Conservation (phyloP, 1,284 basidiomycete species). For the Boletus semigastroideus region DNA sequence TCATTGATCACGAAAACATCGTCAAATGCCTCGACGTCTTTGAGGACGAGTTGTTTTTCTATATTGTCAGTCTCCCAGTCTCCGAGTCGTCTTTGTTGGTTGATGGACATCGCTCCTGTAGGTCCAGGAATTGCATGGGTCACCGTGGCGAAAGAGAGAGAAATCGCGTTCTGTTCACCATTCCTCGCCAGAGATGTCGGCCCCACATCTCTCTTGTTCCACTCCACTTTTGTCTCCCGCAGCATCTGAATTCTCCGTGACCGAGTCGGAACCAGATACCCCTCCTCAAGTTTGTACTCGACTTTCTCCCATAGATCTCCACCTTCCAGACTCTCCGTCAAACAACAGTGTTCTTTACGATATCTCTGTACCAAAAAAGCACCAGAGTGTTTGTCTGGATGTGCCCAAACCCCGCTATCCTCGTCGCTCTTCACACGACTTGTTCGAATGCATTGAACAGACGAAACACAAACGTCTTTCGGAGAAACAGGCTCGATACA, state of each 20-base stretch:
- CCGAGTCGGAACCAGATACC: conserved; percentile 42
- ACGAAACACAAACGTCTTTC: conserved; percentile 73
- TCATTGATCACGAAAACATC: conserved; percentile 77
- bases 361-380: conserved; percentile 11
- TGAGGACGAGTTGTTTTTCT: conserved; percentile 83
- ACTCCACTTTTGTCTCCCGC: conserved; percentile 61
- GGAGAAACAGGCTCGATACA: conserved; percentile 77
- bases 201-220: conserved; percentile 39
- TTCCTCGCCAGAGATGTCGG: conserved; percentile 27
- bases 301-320: conserved; percentile 24
- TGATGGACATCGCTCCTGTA: conserved; percentile 31
- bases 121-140: conserved; percentile 92
- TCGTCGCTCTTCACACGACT: conserved; percentile 81
- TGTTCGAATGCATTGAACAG: conserved; percentile 94
- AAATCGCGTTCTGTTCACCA: conserved; percentile 14
- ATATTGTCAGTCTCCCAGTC: conserved; percentile 59
- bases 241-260: conserved; percentile 46
- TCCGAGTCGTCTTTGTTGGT: neutral
- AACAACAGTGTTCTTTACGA: conserved; percentile 7
- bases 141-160: conserved; percentile 67
- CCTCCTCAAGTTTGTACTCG: conserved; percentile 38
- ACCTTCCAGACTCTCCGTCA: conserved; percentile 17
- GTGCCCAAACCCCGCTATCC: conserved; percentile 51
- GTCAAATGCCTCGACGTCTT: conserved; percentile 82
- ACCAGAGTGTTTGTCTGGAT: conserved; percentile 12